Evolutionary conservation across 768 basidiomycete species (phyloP).

Genomic region (Exsudoporus frostii): DNA sequence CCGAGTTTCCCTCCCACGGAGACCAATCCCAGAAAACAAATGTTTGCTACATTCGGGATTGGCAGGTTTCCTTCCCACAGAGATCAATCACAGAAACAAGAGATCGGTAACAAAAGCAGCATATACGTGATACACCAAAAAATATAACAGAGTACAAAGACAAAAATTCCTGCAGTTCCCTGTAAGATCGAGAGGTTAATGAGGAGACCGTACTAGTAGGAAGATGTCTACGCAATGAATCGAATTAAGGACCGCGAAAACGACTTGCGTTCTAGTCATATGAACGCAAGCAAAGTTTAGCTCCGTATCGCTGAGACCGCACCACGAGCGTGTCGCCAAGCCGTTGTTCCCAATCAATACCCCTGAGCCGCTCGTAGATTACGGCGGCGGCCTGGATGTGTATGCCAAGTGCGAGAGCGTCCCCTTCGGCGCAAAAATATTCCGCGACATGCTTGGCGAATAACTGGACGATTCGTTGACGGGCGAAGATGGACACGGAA

Average conservation of each 20-base stretch:
- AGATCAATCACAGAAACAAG: too few relatives aligned
- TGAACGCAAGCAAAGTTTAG: slow-evolving; percentile 12
- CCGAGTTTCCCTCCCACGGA: too few relatives aligned
- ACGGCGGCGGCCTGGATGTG: slow-evolving; percentile 10
- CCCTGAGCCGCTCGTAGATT: slow-evolving; percentile 13
- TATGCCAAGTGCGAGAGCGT: slow-evolving; percentile 20
- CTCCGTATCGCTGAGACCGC: slow-evolving; percentile 12
- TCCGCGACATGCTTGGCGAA: slow-evolving; percentile 16
- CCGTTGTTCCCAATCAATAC: slow-evolving; percentile 17
- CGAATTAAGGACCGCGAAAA: neutral
- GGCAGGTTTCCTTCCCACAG: too few relatives aligned
- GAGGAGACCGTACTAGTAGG: too few relatives aligned
- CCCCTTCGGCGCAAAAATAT: slow-evolving; percentile 15
- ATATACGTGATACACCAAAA: too few relatives aligned
- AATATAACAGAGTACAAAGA: too few relatives aligned
- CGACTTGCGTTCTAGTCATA: slow-evolving; percentile 3
- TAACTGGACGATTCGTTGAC: slow-evolving; percentile 7
- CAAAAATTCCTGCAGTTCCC: too few relatives aligned
- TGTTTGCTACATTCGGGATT: too few relatives aligned
- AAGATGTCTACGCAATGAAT: neutral
- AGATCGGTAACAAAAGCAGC: too few relatives aligned
- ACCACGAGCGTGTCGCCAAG: slow-evolving; percentile 20
- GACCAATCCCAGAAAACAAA: too few relatives aligned
- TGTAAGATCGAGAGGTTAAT: too few relatives aligned
- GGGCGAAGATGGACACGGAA: slow-evolving; percentile 17